Evolutionary conservation across 768 basidiomycete genomes (phyloP).

Genomic region (Termitomyces sp.): DNA sequence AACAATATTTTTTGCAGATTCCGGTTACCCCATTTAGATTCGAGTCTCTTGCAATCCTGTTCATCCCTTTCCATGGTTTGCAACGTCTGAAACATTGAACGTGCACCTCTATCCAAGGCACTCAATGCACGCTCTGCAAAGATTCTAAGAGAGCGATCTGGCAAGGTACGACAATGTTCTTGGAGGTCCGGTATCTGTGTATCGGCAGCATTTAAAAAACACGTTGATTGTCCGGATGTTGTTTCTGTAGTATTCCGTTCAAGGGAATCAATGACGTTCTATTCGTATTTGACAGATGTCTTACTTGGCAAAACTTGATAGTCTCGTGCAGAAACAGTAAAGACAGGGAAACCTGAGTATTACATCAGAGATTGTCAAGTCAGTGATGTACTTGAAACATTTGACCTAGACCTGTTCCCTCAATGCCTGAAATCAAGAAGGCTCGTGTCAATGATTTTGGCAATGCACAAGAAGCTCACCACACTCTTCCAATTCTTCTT

Average conservation of each 20-base stretch:
- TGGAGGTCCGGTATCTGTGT: slow-evolving; percentile 2
- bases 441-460: not conserved
- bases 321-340: slow-evolving; percentile 1
- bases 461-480: not conserved
- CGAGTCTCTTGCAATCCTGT: not conserved
- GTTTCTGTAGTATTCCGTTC: not conserved
- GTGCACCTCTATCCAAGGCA: not conserved
- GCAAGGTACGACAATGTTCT: not conserved
- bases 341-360: not conserved
- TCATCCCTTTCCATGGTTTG: not conserved
- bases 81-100: not conserved
- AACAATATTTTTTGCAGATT: not conserved
- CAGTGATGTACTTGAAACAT: not conserved
- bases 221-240: not conserved
- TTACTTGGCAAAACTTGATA: not conserved
- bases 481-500: not conserved
- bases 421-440: not conserved
- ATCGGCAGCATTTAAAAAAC: slow-evolving; percentile 1
- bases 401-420: not conserved
- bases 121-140: not conserved
- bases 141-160: not conserved
- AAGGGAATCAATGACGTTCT: not conserved
- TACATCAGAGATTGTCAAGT: not conserved
- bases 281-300: not conserved
- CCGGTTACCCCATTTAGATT: not conserved